Evolutionary conservation across 1,139 yeast species (phyloP).

Genomic region (Yamadazyma dushanensis): DNA sequence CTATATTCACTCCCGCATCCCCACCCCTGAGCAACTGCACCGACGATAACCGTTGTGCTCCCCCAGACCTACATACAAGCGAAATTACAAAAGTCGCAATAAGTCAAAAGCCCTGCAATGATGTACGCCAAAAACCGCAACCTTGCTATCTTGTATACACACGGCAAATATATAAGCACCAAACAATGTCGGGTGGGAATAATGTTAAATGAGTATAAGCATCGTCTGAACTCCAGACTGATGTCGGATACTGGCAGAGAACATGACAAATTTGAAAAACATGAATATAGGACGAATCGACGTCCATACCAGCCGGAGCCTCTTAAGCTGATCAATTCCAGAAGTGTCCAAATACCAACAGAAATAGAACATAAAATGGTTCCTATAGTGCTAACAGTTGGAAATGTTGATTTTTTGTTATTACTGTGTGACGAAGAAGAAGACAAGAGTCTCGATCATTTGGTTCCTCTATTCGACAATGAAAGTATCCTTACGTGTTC

Average conservation of each 20-base stretch:
- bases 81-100: no score
- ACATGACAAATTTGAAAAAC: no score
- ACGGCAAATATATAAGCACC: no score
- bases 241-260: no score
- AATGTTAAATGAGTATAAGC: no score
- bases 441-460: constrained; percentile 12
- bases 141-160: background rate
- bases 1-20: no score
- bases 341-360: constrained; percentile 4
- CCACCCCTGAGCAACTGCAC: no score
- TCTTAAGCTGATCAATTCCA: background rate
- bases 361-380: constrained; percentile 9
- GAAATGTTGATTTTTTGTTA: constrained; percentile 26
- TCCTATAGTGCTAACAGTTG: constrained; percentile 23
- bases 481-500: constrained; percentile 17
- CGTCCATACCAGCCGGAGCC: background rate
- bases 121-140: background rate
- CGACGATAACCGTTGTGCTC: no score
- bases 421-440: constrained; percentile 19
- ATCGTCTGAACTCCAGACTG: no score
- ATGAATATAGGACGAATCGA: background rate
- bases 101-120: background rate
- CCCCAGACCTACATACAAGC: no score
- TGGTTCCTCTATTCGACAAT: constrained; percentile 27
- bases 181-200: no score